A percentile compares a stretch with the other conserved stretches of the same genome.
phyloP scores from a whole-genome alignment of 2,329 filamentous ascomycete species.

The Penicillium sp. region DNA sequence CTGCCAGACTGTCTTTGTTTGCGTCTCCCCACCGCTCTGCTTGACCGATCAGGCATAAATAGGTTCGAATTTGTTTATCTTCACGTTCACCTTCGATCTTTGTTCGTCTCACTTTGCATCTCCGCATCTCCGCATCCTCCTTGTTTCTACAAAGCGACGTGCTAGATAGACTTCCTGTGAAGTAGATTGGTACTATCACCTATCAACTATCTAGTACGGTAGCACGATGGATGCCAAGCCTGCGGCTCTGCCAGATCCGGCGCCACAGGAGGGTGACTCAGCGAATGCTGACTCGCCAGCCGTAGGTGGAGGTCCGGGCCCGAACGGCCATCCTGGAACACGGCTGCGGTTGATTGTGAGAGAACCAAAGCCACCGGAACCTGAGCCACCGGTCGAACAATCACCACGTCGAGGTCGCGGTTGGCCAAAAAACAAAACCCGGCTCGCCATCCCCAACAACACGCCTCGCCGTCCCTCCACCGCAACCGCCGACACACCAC shows the following conservation, averaged over 20 bases:
- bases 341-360: conserved; percentile 1
- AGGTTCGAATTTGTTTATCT: too few species aligned
- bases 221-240: neutral
- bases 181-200: too few species aligned
- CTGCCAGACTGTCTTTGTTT: too few species aligned
- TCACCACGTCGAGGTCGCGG: neutral
- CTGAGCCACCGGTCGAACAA: neutral
- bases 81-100: too few species aligned
- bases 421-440: neutral
- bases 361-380: neutral
- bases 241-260: neutral
- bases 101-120: too few species aligned
- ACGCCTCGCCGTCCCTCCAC: neutral
- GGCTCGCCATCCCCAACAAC: neutral
- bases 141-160: too few species aligned
- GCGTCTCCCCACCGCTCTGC: too few species aligned
- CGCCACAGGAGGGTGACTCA: conserved; percentile 1
- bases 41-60: too few species aligned
- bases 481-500: neutral
- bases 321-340: neutral
- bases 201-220: neutral
- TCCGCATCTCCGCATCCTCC: too few species aligned
- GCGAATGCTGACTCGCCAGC: neutral
- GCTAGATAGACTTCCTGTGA: neutral
- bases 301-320: neutral